These are phyloP conservation scores for Penicillium sp. DNA, from an alignment of 2,329 filamentous ascomycete genomes.

Conservation along the genomic window DNA sequence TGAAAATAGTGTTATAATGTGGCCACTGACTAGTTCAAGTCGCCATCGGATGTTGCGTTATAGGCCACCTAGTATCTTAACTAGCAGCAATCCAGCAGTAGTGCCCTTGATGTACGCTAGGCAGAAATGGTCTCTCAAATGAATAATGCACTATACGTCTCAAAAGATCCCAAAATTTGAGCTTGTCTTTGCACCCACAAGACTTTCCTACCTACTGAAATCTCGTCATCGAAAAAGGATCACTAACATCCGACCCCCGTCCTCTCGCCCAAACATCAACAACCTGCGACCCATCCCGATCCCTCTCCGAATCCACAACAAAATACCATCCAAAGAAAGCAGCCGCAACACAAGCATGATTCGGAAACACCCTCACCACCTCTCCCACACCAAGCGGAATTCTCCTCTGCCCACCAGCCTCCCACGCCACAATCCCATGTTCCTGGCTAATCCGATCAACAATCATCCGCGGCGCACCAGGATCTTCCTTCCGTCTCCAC, in stretches of 20 bases:
- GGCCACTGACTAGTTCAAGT: too few relatives aligned
- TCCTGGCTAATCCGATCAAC: conserved; percentile 77
- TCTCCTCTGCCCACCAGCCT: conserved; percentile 49
- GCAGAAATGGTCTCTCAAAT: too few relatives aligned
- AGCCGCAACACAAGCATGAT: conserved; percentile 79
- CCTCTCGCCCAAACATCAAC: conserved; percentile 75
- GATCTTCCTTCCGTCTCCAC: conserved; percentile 56
- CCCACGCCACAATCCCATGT: conserved; percentile 74
- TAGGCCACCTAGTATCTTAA: too few relatives aligned
- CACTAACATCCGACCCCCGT: conserved; percentile 24
- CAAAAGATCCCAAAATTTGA: too few relatives aligned
- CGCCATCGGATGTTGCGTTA: too few relatives aligned
- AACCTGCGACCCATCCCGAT: conserved; percentile 63
- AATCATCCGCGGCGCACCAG: conserved; percentile 63
- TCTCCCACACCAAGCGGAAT: conserved; percentile 66
- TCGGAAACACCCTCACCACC: conserved; percentile 75
- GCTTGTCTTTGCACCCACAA: too few relatives aligned
- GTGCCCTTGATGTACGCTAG: too few relatives aligned
- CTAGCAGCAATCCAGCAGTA: too few relatives aligned
- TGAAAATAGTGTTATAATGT: too few relatives aligned
- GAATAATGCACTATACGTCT: too few relatives aligned
- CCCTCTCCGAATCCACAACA: conserved; percentile 68
- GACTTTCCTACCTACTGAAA: conserved; percentile 7
- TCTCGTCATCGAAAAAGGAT: conserved; percentile 21
- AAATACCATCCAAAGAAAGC: conserved; percentile 75